Conservation (phyloP, 2,329 filamentous ascomycete species). For the Aurifilum marmelostoma region DNA sequence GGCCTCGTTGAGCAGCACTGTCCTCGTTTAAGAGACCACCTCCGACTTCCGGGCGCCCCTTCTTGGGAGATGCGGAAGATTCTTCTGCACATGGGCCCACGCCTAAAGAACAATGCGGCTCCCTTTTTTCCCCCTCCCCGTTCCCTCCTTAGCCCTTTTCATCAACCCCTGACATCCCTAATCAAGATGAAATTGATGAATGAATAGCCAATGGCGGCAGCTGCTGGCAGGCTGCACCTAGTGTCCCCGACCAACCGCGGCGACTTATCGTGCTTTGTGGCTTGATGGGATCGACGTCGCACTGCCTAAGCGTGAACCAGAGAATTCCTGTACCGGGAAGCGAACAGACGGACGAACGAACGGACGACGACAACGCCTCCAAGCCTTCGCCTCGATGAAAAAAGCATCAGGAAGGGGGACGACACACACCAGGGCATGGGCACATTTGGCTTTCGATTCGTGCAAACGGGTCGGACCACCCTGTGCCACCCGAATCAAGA, state of each 20-base stretch:
- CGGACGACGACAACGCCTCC: neutral
- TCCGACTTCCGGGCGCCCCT: conserved; percentile 27
- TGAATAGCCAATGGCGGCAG: neutral
- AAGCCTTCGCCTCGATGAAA: neutral
- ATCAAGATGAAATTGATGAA: conserved; percentile 20
- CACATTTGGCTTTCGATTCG: neutral
- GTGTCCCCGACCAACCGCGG: neutral
- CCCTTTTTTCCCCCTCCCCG: neutral
- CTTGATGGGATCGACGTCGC: neutral
- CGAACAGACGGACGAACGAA: neutral
- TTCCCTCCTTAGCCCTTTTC: no score
- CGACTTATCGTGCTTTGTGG: neutral
- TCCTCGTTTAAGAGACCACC: conserved; percentile 12
- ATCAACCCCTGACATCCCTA: conserved; percentile 9
- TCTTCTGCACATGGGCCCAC: neutral
- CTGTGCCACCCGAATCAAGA: neutral
- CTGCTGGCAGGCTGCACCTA: conserved; percentile 2
- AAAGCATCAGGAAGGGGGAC: neutral
- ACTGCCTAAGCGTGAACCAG: neutral
- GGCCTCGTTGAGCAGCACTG: neutral
- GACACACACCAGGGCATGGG: neutral
- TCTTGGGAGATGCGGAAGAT: conserved; percentile 5
- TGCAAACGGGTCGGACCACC: neutral
- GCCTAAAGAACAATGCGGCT: conserved; percentile 17
- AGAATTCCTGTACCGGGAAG: neutral